Base-by-base conservation (phyloP, 2,329 filamentous ascomycete genomes). In the Pseudogymnoascus sp. region DNA sequence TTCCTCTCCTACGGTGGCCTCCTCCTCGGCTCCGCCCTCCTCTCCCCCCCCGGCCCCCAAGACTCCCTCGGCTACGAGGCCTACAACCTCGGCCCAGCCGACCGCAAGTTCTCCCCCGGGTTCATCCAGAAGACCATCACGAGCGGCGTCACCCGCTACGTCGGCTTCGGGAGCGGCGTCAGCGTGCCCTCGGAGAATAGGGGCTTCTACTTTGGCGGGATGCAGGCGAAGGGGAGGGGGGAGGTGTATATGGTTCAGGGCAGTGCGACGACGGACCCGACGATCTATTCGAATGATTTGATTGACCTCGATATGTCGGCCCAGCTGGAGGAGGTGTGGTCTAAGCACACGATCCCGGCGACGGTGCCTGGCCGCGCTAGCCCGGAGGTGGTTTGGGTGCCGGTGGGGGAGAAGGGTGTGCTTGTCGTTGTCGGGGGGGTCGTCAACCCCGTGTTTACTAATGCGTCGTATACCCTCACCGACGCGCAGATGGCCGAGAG, bases 351-450 rank as follows among this genome's bases (percentile, higher is more conserved):
- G 0, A 71, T 90, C 2, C 81, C 82, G 0, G 42, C 69, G 0
- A 67, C 71, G 3, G 76, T 88, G 6, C 73, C 76, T 4, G 82
- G 82, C 0, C 82, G 88, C 15, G 84, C 86, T 3, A 85, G 83
- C 67, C 80, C 86, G 0, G 87, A 88, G 64, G 76, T 88, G 1
- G 85, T 88, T 0, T 91, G 88, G 87, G 81, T 96, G 0, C 91
- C 91, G 1, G 90, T 92, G 50, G 89, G 90, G 2, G 77, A 82
- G 15, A 79, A 91, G 69, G 91, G 91, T 1, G 86, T 95, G 50
- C 78, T 96, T 8, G 80, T 96, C 0, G 89, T 88, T 2, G 77
- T 96, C 0, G 90, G 89, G 6, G 91, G 91, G 11, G 91, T 90
- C 2, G 83, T 80, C 0, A 79, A 83, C 70, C 86, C 87, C 0